Percentiles rank a stretch among this genome's conserved stretches.
These are phyloP conservation scores for Citrus glauca DNA, from an alignment of 345 rosid genomes.

Conservation along the genomic window DNA sequence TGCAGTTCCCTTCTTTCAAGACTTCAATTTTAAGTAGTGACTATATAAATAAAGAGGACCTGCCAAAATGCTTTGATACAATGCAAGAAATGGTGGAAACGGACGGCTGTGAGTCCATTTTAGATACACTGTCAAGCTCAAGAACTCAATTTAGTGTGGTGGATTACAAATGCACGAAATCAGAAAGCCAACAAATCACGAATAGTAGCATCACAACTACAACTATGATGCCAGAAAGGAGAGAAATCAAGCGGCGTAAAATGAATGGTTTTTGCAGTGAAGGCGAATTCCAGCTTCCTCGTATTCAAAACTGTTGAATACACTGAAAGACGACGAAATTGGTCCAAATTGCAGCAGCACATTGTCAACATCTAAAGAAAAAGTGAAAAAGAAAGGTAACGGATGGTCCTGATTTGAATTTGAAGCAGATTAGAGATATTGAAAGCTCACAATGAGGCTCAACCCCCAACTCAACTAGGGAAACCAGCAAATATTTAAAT, in stretches of 20 bases:
- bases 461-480: conserved; percentile 1
- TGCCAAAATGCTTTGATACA: conserved; percentile 33
- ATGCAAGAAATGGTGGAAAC: conserved; percentile 40
- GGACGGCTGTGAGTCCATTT: conserved; percentile 22
- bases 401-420: background rate
- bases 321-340: background rate
- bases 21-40: conserved; percentile 34
- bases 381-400: background rate
- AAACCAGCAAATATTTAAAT: background rate
- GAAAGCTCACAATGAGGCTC: conserved; percentile 3
- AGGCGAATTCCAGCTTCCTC: conserved; percentile 24
- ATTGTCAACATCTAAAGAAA: background rate
- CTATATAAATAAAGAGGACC: conserved; percentile 37
- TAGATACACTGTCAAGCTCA: conserved; percentile 31
- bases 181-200: conserved; percentile 29
- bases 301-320: conserved; percentile 21
- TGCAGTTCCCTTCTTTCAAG: conserved; percentile 38
- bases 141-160: conserved; percentile 45
- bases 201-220: background rate
- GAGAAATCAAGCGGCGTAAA: conserved; percentile 29
- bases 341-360: background rate
- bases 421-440: background rate
- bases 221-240: conserved; percentile 12
- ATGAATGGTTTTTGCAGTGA: conserved; percentile 18
- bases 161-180: conserved; percentile 32